Evolutionary conservation across 164 flowering plant genomes (phyloP).

Genomic region (Hamamelis virginiana): DNA sequence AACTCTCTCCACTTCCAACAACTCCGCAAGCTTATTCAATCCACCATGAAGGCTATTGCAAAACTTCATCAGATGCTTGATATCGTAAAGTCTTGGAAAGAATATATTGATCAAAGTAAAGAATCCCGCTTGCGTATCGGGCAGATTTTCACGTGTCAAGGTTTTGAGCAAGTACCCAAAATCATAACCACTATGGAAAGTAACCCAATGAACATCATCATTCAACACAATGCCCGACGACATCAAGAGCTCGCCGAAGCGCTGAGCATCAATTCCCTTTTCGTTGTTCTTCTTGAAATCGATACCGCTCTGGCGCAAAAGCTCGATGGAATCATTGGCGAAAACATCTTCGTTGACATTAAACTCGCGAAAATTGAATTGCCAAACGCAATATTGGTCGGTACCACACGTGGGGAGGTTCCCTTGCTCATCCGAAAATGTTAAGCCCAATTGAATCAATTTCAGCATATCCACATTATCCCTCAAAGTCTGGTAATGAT

Average conservation of each 20-base stretch:
- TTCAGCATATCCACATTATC: slow-evolving; percentile 36
- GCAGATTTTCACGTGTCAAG: slow-evolving; percentile 26
- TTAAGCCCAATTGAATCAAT: slow-evolving; percentile 34
- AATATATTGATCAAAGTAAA: slow-evolving; percentile 27
- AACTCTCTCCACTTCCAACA: slow-evolving; percentile 38
- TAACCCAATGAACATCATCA: slow-evolving; percentile 31
- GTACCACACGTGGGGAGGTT: slow-evolving; percentile 31
- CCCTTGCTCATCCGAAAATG: slow-evolving; percentile 35
- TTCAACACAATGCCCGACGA: slow-evolving; percentile 36
- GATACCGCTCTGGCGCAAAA: slow-evolving; percentile 31
- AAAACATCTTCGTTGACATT: slow-evolving; percentile 28
- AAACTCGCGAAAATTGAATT: slow-evolving; percentile 39
- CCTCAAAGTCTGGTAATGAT: slow-evolving; percentile 32
- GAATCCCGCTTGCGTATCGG: slow-evolving; percentile 31
- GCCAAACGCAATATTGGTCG: slow-evolving; percentile 29
- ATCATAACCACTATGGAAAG: slow-evolving; percentile 38
- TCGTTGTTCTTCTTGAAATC: slow-evolving; percentile 29
- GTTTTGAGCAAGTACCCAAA: slow-evolving; percentile 39
- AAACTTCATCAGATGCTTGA: slow-evolving; percentile 40
- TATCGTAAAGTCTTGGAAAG: slow-evolving; percentile 31
- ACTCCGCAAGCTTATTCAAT: slow-evolving; percentile 35
- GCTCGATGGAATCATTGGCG: slow-evolving; percentile 30
- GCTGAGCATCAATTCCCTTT: slow-evolving; percentile 26
- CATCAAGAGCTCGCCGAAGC: slow-evolving; percentile 34
- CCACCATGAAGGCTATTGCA: slow-evolving; percentile 40